Conservation (phyloP, 345 rosid species). For the Turnera subulata region DNA sequence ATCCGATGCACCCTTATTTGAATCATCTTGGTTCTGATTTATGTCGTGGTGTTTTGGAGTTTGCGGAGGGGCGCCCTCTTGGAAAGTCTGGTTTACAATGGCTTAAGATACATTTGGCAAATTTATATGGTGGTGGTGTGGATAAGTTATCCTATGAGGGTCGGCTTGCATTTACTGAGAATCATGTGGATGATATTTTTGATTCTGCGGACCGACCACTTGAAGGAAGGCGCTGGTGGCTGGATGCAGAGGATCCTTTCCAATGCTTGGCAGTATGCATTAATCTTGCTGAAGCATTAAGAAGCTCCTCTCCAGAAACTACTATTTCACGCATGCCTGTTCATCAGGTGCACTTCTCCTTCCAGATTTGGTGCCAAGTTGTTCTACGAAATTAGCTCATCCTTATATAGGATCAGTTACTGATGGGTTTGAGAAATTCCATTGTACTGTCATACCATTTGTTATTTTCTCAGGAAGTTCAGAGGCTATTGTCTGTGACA, state of each 20-base stretch:
- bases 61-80: constrained; percentile 87
- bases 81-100: constrained; percentile 80
- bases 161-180: constrained; percentile 77
- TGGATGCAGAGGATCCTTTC: constrained; percentile 93
- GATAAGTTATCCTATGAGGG: constrained; percentile 84
- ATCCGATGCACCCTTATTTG: constrained; percentile 96
- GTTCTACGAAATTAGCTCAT: background rate
- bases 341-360: constrained; percentile 64
- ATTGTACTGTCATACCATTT: background rate
- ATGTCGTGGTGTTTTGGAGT: constrained; percentile 95
- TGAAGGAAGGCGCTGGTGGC: constrained; percentile 97
- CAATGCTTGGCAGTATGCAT: constrained; percentile 94
- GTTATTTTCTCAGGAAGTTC: constrained; percentile 1
- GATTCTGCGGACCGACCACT: constrained; percentile 94
- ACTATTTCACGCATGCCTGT: constrained; percentile 75
- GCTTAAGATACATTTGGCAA: constrained; percentile 98
- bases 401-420: too few species aligned
- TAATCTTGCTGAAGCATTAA: constrained; percentile 82
- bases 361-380: background rate
- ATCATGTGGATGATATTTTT: constrained; percentile 78
- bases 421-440: background rate
- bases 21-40: constrained; percentile 99
- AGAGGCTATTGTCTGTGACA: background rate
- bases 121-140: constrained; percentile 88
- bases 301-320: constrained; percentile 75